Percentiles rank a stretch among this genome's conserved stretches.
Conservation (phyloP, 257 asterid genomes). For the Agastache rugosa region DNA sequence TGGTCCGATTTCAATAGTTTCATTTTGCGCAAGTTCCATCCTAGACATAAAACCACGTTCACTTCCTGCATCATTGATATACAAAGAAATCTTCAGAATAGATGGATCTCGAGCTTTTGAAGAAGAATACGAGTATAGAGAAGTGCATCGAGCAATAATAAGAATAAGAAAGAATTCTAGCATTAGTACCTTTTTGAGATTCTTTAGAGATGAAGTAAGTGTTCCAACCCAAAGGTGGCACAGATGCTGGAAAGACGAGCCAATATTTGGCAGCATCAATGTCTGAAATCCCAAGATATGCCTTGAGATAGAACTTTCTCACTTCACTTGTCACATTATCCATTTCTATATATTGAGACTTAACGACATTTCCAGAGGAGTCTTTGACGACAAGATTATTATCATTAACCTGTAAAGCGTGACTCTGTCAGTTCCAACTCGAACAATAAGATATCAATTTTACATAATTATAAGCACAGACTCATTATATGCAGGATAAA, state of each 20-base stretch:
- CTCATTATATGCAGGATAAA: no score
- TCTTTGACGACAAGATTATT: constrained; percentile 65
- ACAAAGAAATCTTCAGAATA: constrained; percentile 17
- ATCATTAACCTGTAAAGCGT: constrained; percentile 65
- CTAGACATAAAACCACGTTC: constrained; percentile 33
- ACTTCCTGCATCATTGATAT: constrained; percentile 50
- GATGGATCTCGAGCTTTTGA: not conserved
- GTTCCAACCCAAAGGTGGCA: constrained; percentile 79
- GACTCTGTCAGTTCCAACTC: not conserved
- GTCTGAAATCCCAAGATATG: constrained; percentile 69
- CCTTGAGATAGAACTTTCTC: constrained; percentile 69
- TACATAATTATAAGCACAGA: no score
- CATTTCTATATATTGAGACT: constrained; percentile 64
- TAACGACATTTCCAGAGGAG: constrained; percentile 54
- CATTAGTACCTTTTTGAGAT: constrained; percentile 50
- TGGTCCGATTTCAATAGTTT: constrained; percentile 67
- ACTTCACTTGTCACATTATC: constrained; percentile 63
- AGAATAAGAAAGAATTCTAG: not conserved
- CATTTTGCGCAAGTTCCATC: constrained; percentile 43
- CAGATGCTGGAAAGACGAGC: constrained; percentile 70
- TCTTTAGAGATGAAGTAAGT: constrained; percentile 68
- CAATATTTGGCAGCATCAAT: constrained; percentile 61
- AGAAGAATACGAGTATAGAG: not conserved
- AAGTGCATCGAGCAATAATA: not conserved
- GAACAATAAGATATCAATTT: not conserved